Percentiles rank a stretch among this genome's conserved stretches.
phyloP scores from a whole-genome alignment of 2,329 filamentous ascomycete genomes.

The Fusarium luffae region DNA sequence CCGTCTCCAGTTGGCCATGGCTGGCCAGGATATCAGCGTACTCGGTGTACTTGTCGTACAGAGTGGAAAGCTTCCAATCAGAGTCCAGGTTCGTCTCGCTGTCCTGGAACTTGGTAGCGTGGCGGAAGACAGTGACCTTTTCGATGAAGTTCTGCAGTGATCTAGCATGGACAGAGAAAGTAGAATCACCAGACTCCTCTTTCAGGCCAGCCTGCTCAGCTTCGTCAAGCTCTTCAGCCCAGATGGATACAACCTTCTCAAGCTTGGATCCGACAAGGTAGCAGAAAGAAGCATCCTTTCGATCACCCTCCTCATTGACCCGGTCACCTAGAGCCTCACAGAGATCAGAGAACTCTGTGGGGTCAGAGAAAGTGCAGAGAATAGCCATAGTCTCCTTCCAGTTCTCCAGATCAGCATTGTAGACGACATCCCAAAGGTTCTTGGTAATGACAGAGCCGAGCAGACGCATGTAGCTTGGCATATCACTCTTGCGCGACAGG shows the following conservation, averaged over 20 bases:
- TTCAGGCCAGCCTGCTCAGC: conserved; percentile 80
- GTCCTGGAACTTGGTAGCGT: conserved; percentile 92
- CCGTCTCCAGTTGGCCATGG: conserved; percentile 86
- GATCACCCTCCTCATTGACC: conserved; percentile 78
- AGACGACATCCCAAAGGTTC: conserved; percentile 97
- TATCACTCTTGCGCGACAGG: conserved; percentile 81
- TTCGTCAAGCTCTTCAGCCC: conserved; percentile 90
- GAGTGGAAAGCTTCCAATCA: conserved; percentile 86
- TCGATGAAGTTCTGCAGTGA: conserved; percentile 94
- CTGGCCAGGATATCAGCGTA: conserved; percentile 95
- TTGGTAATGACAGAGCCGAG: conserved; percentile 93
- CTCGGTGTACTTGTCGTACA: conserved; percentile 96
- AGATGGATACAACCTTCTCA: conserved; percentile 96
- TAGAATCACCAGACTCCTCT: conserved; percentile 76
- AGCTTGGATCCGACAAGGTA: conserved; percentile 95
- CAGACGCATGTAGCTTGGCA: conserved; percentile 91
- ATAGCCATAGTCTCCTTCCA: conserved; percentile 99
- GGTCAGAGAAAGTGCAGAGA: conserved; percentile 93
- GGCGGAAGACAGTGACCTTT: conserved; percentile 96
- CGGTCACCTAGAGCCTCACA: conserved; percentile 96
- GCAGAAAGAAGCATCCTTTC: conserved; percentile 96
- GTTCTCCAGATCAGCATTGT: conserved; percentile 90
- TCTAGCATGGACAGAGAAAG: conserved; percentile 90
- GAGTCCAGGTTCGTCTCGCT: conserved; percentile 74
- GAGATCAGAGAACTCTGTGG: conserved; percentile 90